Evolutionary conservation across 2,329 filamentous ascomycete species (phyloP).

Genomic region (Tolypocladium pustulatum): DNA sequence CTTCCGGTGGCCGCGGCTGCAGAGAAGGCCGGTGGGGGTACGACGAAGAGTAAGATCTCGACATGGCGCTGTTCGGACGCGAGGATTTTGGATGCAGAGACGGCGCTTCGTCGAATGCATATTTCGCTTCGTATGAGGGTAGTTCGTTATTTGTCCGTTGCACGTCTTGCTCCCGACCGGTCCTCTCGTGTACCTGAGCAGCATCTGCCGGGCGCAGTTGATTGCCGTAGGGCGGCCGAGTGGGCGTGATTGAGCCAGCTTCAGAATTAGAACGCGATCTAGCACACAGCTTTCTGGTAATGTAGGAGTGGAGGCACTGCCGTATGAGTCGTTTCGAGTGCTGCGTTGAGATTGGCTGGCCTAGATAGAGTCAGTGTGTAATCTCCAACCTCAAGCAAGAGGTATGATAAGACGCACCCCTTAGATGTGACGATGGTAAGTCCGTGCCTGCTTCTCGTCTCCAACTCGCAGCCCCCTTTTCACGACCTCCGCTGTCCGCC

Average conservation of each 20-base stretch:
- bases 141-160: neutral
- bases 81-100: constrained; percentile 22
- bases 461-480: constrained; percentile 8
- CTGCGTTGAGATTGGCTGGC: constrained; percentile 20
- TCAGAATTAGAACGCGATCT: constrained; percentile 2
- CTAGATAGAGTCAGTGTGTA: constrained; percentile 6
- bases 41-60: constrained; percentile 34
- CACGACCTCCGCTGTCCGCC: constrained; percentile 11
- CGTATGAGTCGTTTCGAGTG: constrained; percentile 21
- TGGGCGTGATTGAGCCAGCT: constrained; percentile 1
- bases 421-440: neutral
- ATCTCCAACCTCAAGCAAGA: neutral
- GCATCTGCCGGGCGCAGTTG: constrained; percentile 3
- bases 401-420: constrained; percentile 3
- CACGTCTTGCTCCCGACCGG: neutral
- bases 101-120: constrained; percentile 27
- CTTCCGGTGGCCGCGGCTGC: constrained; percentile 7
- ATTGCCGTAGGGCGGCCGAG: constrained; percentile 4
- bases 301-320: constrained; percentile 21
- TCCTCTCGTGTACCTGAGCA: neutral
- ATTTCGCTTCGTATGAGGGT: constrained; percentile 6
- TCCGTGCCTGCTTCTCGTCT: constrained; percentile 12
- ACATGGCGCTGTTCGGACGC: constrained; percentile 9
- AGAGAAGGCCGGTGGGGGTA: constrained; percentile 27
- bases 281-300: constrained; percentile 15